Conservation (phyloP, 345 rosid genomes). For the Eucalyptus viminalis region DNA sequence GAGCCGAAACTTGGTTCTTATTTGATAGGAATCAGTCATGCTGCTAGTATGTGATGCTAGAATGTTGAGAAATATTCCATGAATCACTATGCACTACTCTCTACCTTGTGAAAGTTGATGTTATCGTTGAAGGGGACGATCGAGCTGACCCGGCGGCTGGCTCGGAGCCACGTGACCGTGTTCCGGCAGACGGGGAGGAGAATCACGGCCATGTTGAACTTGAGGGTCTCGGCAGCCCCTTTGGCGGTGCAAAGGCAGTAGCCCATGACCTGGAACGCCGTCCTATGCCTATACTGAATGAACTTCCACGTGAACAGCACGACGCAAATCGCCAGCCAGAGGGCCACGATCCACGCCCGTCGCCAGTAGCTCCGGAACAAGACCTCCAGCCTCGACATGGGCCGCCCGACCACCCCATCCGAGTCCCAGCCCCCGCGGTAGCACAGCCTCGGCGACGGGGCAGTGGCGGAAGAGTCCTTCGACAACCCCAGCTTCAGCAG, state of each 20-base stretch:
- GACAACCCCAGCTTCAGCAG: slow-evolving; percentile 17
- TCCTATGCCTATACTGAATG: slow-evolving; percentile 26
- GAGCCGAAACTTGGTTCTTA: neutral
- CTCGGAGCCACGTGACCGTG: slow-evolving; percentile 36
- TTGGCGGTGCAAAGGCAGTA: slow-evolving; percentile 50
- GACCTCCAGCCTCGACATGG: slow-evolving; percentile 12
- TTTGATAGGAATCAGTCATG: neutral
- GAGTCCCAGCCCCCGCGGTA: neutral
- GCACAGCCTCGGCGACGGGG: neutral
- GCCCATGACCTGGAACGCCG: slow-evolving; percentile 46
- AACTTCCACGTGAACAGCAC: slow-evolving; percentile 44
- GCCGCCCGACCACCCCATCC: neutral
- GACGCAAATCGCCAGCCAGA: slow-evolving; percentile 22
- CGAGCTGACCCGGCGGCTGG: slow-evolving; percentile 13
- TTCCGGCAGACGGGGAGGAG: slow-evolving; percentile 45
- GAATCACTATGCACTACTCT: neutral
- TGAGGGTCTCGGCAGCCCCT: slow-evolving; percentile 53
- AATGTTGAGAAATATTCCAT: neutral
- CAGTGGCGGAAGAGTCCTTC: neutral
- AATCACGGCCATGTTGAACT: slow-evolving; percentile 46
- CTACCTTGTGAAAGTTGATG: slow-evolving; percentile 46
- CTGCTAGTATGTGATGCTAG: neutral
- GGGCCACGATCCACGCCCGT: slow-evolving; percentile 23
- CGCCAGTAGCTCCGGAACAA: slow-evolving; percentile 32
- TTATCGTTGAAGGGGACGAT: slow-evolving; percentile 40